Evolutionary conservation across 2,329 filamentous ascomycete species (phyloP), one percentile per base, ranked within the genome.

Genomic region (Pseudocercospora musae): DNA sequence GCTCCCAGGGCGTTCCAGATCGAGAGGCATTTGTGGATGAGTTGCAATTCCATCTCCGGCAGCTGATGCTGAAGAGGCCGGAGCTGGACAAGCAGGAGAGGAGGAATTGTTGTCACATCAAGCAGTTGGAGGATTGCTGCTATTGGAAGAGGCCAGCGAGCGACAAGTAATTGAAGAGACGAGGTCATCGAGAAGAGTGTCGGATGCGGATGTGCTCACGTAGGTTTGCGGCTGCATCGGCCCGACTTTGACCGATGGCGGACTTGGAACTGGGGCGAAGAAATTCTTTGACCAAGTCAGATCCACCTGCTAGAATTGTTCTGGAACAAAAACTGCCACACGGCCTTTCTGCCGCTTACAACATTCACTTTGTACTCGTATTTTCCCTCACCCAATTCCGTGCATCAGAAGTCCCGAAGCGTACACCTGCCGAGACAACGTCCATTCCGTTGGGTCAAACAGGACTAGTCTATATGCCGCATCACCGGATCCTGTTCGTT

Each of bases 401-500:
- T 40, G 37, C 37, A 40, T 18, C 37, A 40, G n/a, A 33, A 33
- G 15, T 33, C 31, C 31, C 31, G 31, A 33, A 33, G 31, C 31
- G 31, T 33, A 33, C 15, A 33, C 31, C 31, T 15, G 31, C 31
- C 37, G 37, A 40, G 37, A 40, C 37, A 40, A 18, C 37, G 18
- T 20, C 31, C 52, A 54, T 54, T 54, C n/a, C 52, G 31, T 54
- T 54, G 52, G 52, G 18, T 18, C 29, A 52, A 33, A 52, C 46
- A 48, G 23, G 42, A 40, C 58, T 57, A 59, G 31, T 20, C 42
- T 65, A 67, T 64, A 72, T 73, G 70, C 68, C 66, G 60, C 66
- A 49, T 58, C 67, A 66, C 54, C 70, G 68, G 44, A 63, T 98
- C 65, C 85, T 98, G 66, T 96, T 96, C 78, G 83, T 99, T 69